Base-by-base conservation (phyloP, 2,329 filamentous ascomycete genomes). In the Clathrospora elynae region DNA sequence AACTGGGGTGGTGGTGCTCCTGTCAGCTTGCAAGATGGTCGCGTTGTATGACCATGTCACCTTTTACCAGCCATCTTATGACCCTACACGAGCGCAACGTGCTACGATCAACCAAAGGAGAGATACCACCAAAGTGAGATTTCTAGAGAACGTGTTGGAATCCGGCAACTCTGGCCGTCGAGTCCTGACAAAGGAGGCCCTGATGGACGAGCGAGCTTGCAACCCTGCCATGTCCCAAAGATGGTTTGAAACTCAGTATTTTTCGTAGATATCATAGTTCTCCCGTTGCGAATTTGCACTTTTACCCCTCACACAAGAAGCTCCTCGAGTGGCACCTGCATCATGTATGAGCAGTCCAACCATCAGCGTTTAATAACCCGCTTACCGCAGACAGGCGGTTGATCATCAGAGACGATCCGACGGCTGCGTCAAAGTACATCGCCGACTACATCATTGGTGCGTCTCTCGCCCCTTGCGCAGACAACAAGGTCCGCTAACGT, bases 371-470 rank as follows among this genome's bases (percentile, higher is more conserved):
- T 44, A 59, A 35, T 49, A 51, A 35, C 37, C 45, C 43, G 57
- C 63, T 68, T 50, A 70, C 62, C 39, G 35, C 42, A 46, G 57
- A 23, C 59, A 93, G 89, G 88, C 85, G 88, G 75, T 82, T 93
- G 64, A 91, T 93, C 71, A 87, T 93, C 66, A 81, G 87, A 67
- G 84, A 91, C 68, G 79, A 89, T 62, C 78, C 85, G 57, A 71
- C 78, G 40, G 75, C 79, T 50, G 86, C 86, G 42, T 88, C 87
- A 62, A 77, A 78, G 58, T 90, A 91, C 70, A 86, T 91, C 55
- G 87, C 88, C 49, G 84, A 88, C 69, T 90, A 92, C 72, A 86
- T 93, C 59, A 83, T 91, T 71, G 78, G 82, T 85, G 76, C 57
- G 37, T 51, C 30, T 30, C 49, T 39, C 34, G 2, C 37, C 49